These are phyloP conservation scores for Eremothecium gossypii DNA, from an alignment of 1,139 yeast genomes.

Conservation along the genomic window DNA sequence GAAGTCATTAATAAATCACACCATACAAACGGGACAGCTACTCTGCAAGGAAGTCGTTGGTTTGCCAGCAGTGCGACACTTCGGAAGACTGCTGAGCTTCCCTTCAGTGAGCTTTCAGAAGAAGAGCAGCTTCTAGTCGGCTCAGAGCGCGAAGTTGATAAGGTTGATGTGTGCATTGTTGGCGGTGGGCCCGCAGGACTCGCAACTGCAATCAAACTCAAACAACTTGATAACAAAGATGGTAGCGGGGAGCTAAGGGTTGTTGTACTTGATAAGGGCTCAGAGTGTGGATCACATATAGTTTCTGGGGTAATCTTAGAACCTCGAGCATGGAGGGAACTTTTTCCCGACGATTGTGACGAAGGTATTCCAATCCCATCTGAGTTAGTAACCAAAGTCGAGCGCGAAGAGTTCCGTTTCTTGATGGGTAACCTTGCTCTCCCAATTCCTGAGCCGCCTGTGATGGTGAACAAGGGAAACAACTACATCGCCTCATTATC, in stretches of 20 bases:
- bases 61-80: too few species aligned
- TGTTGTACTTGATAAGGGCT: slow-evolving; percentile 82
- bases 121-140: slow-evolving; percentile 40
- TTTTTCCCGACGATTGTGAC: slow-evolving; percentile 64
- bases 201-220: slow-evolving; percentile 82
- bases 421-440: slow-evolving; percentile 49
- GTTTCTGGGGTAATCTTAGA: slow-evolving; percentile 92
- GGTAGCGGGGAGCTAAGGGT: slow-evolving; percentile 66
- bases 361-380: slow-evolving; percentile 64
- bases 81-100: slow-evolving; percentile 26
- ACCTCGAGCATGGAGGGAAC: slow-evolving; percentile 75
- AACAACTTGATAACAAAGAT: slow-evolving; percentile 67
- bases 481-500: slow-evolving; percentile 81
- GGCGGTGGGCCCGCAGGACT: slow-evolving; percentile 99
- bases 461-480: slow-evolving; percentile 67
- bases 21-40: too few species aligned
- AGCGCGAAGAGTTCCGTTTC: slow-evolving; percentile 59
- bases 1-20: too few species aligned
- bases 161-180: slow-evolving; percentile 87
- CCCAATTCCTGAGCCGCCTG: slow-evolving; percentile 90
- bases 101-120: slow-evolving; percentile 32
- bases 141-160: slow-evolving; percentile 69
- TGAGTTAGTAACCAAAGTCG: slow-evolving; percentile 66
- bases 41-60: too few species aligned
- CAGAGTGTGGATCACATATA: slow-evolving; percentile 86